phyloP scores from a whole-genome alignment of 805 yeast species.

The Lachancea fermentati region DNA sequence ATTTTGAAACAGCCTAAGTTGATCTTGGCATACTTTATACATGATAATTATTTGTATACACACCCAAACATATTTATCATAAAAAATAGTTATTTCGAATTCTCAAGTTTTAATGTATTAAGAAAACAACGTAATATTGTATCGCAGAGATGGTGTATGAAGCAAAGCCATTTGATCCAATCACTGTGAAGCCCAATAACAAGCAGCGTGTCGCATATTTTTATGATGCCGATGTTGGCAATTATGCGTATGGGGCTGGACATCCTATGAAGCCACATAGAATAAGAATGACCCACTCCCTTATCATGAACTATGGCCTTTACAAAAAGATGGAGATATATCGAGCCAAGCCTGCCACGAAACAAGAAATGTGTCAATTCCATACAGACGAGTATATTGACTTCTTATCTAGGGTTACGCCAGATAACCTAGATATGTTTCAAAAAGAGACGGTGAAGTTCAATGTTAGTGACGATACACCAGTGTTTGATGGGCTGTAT shows the following conservation, averaged over 20 bases:
- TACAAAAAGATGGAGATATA: constrained; percentile 89
- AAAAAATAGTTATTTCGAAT: neutral
- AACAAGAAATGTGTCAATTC: constrained; percentile 71
- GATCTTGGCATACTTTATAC: too few relatives aligned
- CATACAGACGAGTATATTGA: constrained; percentile 85
- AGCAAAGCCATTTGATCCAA: constrained; percentile 57
- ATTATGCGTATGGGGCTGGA: constrained; percentile 96
- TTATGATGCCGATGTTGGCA: constrained; percentile 91
- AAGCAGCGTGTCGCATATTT: constrained; percentile 64
- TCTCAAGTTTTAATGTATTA: too few relatives aligned
- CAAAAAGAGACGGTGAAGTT: constrained; percentile 50
- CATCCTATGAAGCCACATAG: constrained; percentile 99
- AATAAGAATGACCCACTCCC: constrained; percentile 86
- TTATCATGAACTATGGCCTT: constrained; percentile 76
- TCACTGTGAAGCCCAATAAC: constrained; percentile 49
- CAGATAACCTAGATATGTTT: constrained; percentile 57
- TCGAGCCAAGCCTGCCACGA: constrained; percentile 75
- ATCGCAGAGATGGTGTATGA: constrained; percentile 45
- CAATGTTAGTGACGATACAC: constrained; percentile 92
- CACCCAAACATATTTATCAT: neutral
- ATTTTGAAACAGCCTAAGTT: constrained; percentile 52
- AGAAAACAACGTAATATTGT: too few relatives aligned
- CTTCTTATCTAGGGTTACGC: constrained; percentile 70
- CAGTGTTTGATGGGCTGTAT: constrained; percentile 90
- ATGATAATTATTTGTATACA: too few relatives aligned